phyloP scores from a whole-genome alignment of 2,329 filamentous ascomycete genomes.

The Pseudocercospora eumusae region DNA sequence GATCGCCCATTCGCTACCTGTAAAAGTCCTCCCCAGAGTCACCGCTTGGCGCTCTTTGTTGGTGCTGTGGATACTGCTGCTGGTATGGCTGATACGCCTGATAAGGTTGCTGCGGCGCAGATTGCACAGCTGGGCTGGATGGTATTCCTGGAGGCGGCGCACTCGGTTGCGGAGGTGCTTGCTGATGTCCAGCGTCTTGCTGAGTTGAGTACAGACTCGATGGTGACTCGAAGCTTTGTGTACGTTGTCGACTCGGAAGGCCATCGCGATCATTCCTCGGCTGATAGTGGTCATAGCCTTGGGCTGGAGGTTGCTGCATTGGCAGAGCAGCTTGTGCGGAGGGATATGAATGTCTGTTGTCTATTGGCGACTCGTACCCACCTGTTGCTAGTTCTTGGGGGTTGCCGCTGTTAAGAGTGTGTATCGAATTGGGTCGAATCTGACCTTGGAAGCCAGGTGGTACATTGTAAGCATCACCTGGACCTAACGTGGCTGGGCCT shows the following conservation, averaged over 20 bases:
- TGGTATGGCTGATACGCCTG: constrained; percentile 39
- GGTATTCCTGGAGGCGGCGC: constrained; percentile 38
- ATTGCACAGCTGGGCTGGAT: constrained; percentile 21
- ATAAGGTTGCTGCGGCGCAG: constrained; percentile 27
- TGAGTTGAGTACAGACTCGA: constrained; percentile 35
- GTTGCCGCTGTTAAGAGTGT: constrained; percentile 42
- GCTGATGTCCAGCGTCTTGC: constrained; percentile 23
- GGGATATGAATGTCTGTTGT: constrained; percentile 47
- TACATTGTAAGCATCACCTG: constrained; percentile 43
- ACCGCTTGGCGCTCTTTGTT: constrained; percentile 25
- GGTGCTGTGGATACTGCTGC: constrained; percentile 24
- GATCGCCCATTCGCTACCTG: constrained; percentile 28
- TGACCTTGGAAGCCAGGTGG: constrained; percentile 38
- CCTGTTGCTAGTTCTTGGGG: constrained; percentile 53
- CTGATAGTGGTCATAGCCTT: constrained; percentile 30
- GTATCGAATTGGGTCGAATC: constrained; percentile 44
- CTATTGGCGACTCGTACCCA: constrained; percentile 51
- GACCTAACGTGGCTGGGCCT: constrained; percentile 29
- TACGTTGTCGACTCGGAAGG: constrained; percentile 33
- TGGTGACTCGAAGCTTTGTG: constrained; percentile 36
- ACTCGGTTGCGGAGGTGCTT: constrained; percentile 29
- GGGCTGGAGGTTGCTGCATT: constrained; percentile 30
- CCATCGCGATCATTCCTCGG: constrained; percentile 26
- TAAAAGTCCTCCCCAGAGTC: constrained; percentile 42
- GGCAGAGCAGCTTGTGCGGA: constrained; percentile 32